Percentiles rank a stretch among this genome's conserved stretches.
phyloP scores from a whole-genome alignment of 1,284 basidiomycete genomes.

The Coniophora puteana region DNA sequence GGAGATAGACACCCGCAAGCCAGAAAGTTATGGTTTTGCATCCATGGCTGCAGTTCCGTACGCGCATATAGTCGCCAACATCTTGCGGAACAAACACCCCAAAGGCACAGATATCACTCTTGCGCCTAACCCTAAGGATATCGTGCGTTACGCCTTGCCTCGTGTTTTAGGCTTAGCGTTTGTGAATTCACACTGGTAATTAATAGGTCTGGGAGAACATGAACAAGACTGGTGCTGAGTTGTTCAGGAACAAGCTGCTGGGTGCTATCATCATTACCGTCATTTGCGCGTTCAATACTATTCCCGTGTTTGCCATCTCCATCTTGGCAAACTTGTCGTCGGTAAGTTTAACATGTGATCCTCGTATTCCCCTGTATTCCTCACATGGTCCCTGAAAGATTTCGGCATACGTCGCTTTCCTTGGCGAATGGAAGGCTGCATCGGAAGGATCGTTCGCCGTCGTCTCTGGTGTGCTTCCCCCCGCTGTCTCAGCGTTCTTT shows the following conservation, averaged over 20 bases:
- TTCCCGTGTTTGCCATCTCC: conserved; percentile 80
- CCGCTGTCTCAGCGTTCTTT: conserved; percentile 84
- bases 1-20: conserved; percentile 71
- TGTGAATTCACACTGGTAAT: conserved; percentile 3
- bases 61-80: conserved; percentile 79
- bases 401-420: conserved; percentile 67
- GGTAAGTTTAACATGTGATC: conserved; percentile 38
- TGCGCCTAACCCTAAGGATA: conserved; percentile 85
- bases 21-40: conserved; percentile 91
- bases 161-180: not conserved
- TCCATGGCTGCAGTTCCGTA: conserved; percentile 92
- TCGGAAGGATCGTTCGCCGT: conserved; percentile 67
- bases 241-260: conserved; percentile 62
- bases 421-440: conserved; percentile 60
- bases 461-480: conserved; percentile 86
- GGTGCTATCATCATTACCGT: conserved; percentile 75
- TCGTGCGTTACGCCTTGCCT: conserved; percentile 45
- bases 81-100: conserved; percentile 63
- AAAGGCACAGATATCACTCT: conserved; percentile 69
- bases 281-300: conserved; percentile 90
- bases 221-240: conserved; percentile 64
- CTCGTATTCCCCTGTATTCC: not conserved
- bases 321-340: conserved; percentile 76
- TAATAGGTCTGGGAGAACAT: conserved; percentile 84
- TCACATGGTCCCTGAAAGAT: conserved; percentile 34